Base-by-base conservation (phyloP, 1,284 basidiomycete genomes). In the Trichosporon ovoides region DNA sequence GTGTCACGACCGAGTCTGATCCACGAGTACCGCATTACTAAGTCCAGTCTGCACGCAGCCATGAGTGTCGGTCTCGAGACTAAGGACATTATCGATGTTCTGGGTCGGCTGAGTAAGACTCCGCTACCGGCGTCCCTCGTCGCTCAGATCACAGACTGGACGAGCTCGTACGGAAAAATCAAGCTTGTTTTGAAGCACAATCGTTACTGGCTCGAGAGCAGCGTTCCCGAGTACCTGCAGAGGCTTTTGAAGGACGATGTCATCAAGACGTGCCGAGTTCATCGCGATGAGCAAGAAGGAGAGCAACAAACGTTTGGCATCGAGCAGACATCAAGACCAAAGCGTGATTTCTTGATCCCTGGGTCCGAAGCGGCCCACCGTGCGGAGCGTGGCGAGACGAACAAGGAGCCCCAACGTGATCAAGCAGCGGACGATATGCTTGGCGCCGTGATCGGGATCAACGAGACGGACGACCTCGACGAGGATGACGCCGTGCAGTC, bases 21-120 rank as follows among this genome's bases (percentile, higher is more conserved):
- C 63, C 96, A 99, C 79, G 96, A 98, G 81, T 99, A 98, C 83
- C 93, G 96, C 79, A 86, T 99, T 70, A 98, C 95, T 52, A 88
- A 94, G 49, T 96, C 98, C 77, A 97, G 94, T 22, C 82, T 99
- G 28, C 98, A 98, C 77, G 96, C 96, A 55, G 96, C 96, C 56
- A 95, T 99, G 62, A 98, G 94, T 14, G 96, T 99, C 59, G 96
- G 96, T 20, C 81, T 99, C 36, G 91, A 98, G 75, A 98, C 96
- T 3, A 88, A 95, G 71, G 94, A 98, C 75, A 98, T 98, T 69
- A 97, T 98, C 76, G 92, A 94, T 81, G 96, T 93, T 18, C 80
- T 94, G 61, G 90, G 90, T 66, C 85, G 91, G 52, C 77, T 93
- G 53, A 92, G 89, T 11, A 93, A 93, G 86, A 90, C 95, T 13